Evolutionary conservation across 1,284 basidiomycete genomes (phyloP), one percentile per base, ranked within the genome.

Genomic region (Ceratobasidium sp.): DNA sequence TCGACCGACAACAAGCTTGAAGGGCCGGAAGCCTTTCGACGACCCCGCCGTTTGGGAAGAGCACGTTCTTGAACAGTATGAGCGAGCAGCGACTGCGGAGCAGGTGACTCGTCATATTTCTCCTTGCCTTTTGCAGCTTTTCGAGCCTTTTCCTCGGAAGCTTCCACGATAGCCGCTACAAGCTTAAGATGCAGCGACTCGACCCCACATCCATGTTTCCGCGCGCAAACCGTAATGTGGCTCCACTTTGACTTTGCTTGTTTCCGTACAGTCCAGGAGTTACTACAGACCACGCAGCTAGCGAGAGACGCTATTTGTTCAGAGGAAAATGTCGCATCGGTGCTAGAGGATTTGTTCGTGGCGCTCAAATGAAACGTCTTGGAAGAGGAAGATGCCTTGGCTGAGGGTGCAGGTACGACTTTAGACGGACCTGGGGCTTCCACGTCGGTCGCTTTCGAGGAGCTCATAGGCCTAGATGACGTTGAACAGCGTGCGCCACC

Each of bases 31-130:
- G 28, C 42, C 21, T 48, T 48, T 51, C 58, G 53, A 18, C 70
- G 59, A 25, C 61, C 46, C 12, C 61, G 48, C 11, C 61, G 42
- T 42, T 72, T 72, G 28, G 61, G 51, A 9, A 70, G 70, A 9
- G 69, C 73, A 9, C 54, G 42, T 23, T 58, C 62, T 53, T 72
- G 51, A 18, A 74, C 70, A 28, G 63, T 58, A 59, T 74, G 60
- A 36, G 60, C 59, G 9, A 74, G 42, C 23, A 72, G 58, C 16
- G 70, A 62, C 21, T 54, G 54, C 18, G 69, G 69, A 25, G 25
- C 44, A 25, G 28, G 11, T 14, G 53, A 38, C 8, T 63, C 51
- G 23, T 42, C 59, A 6, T 46, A 60, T 42, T 59, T 67, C 8
- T 53, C 46, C 67, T 73, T 73, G n/a, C 53, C 56, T 44, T 73